Base-by-base conservation (phyloP, 352 stramenopile species). In the Phytophthora fragariaefolia region DNA sequence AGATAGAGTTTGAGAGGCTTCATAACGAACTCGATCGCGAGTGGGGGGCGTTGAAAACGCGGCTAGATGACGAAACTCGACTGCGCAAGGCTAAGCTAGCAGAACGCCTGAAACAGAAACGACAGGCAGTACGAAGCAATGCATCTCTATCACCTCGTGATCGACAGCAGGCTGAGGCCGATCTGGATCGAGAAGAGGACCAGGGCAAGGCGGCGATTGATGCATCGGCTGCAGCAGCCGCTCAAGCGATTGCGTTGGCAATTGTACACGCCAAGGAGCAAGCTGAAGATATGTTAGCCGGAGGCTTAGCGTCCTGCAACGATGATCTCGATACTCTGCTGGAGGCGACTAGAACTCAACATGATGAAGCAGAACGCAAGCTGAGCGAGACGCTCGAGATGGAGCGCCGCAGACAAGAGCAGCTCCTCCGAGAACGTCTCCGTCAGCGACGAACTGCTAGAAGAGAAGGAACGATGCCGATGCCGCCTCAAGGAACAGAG, bases 61-160 rank as follows among this genome's bases (percentile, higher is more conserved):
- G 76, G 9, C 30, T 81, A 28, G 60, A 77, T 13, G 66, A 73
- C 27, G 77, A 87, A 3, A 76, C 58, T 34, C 47, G 52, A 6
- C 13, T 69, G 18, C 74, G 67, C 15, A 84, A 81, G 36, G 47
- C 51, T 10, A 66, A 75, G 8, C 51, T 87, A 36, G 52, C 51
- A 12, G 69, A 79, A 13, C 72, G 75, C 3, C 65, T 87, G 12
- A 36, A 73, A 46, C 69, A 62, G 13, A 85, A 79, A 26, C 79
- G 77, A 0, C 54, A 51, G 7, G 47, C 36, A 9, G 12, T 83
- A 17, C 32, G 58, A 0, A 63, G 53, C 24, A 74, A 64, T 28
- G 36, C 42, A 0, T 30, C 20, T 10, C 22, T 69, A n/a, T 59
- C 68, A 23, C 18, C 51, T 36, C 24, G 18, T 18, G 63, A 76